Evolutionary conservation across 73 alveolate species (phyloP), one percentile per base, ranked within the genome.

Genomic region (Breviolum minutum): DNA sequence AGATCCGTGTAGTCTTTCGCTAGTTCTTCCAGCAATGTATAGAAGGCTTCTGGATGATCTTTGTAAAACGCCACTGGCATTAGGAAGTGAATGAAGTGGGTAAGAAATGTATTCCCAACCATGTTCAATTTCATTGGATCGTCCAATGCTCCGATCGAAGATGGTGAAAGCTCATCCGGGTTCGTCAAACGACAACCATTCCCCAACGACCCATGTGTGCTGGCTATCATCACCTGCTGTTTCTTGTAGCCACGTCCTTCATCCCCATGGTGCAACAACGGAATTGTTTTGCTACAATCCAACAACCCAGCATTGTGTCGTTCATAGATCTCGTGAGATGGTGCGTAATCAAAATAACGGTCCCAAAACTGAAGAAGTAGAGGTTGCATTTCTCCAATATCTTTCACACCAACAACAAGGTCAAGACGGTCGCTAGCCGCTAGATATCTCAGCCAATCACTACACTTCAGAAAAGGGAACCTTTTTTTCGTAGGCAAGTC

Each of bases 101-200:
- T 85, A 5, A 66, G n/a, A 61, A 85, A 26, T n/a, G 94, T 26
- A 14, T n/a, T n/a, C 5, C 94, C 94, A 5, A 61, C 10, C 68
- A 85, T 20, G 85, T 89, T 89, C n/a, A 89, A 63, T 60, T 20
- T 24, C 95, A 89, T 29, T 6, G 95, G 95, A 85, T 70, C 48
- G 20, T 5, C n/a, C n/a, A 7, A 27, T 9, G 11, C 6, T 24
- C 48, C 48, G 29, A 64, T 13, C 12, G 54, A 74, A 13, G 3
- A 14, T 22, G 30, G 73, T 24, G n/a, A 10, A 11, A 29, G 19
- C 20, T 69, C 22, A 29, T n/a, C 20, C 0, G 87, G 63, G 10
- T 62, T 27, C 7, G 70, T 76, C 27, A 63, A 4, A 11, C 87
- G 82, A 73, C 95, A 64, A 19, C 95, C 95, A 8, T n/a, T 19